Conservation (phyloP, 2,329 filamentous ascomycete species). For the Ophiostoma australiae region DNA sequence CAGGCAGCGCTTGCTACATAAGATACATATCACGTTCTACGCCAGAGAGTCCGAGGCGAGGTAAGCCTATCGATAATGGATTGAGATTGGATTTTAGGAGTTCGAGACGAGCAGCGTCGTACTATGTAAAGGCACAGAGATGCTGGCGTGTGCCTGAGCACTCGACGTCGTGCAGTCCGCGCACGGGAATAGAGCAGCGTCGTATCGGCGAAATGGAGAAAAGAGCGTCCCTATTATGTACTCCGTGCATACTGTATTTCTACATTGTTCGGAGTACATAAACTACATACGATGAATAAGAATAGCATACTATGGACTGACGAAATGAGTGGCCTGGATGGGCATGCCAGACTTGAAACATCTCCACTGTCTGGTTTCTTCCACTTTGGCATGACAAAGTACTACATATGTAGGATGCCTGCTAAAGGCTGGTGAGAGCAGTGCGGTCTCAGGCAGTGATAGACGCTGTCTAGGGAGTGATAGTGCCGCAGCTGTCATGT, state of each 20-base stretch:
- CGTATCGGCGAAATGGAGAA: conserved; percentile 2
- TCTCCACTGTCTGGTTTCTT: neutral
- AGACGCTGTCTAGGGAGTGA: neutral
- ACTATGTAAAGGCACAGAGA: too few species aligned
- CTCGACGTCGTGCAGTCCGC: neutral
- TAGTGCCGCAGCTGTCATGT: neutral
- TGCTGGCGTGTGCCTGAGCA: too few species aligned
- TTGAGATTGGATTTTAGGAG: too few species aligned
- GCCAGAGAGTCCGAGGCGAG: neutral
- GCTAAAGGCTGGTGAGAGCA: neutral
- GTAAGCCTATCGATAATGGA: neutral
- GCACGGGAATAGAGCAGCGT: neutral
- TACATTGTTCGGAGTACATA: neutral
- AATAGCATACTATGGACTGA: neutral
- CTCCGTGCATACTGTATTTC: neutral
- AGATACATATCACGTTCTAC: neutral
- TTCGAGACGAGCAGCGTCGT: neutral
- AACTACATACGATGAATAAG: neutral
- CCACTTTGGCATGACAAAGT: neutral
- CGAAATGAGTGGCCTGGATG: neutral
- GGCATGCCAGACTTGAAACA: conserved; percentile 6
- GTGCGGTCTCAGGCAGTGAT: neutral
- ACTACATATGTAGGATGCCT: too few species aligned
- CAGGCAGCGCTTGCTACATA: neutral
- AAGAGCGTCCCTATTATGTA: neutral